Base-by-base conservation (phyloP, 2,329 filamentous ascomycete genomes). In the Pseudocercospora eumusae region DNA sequence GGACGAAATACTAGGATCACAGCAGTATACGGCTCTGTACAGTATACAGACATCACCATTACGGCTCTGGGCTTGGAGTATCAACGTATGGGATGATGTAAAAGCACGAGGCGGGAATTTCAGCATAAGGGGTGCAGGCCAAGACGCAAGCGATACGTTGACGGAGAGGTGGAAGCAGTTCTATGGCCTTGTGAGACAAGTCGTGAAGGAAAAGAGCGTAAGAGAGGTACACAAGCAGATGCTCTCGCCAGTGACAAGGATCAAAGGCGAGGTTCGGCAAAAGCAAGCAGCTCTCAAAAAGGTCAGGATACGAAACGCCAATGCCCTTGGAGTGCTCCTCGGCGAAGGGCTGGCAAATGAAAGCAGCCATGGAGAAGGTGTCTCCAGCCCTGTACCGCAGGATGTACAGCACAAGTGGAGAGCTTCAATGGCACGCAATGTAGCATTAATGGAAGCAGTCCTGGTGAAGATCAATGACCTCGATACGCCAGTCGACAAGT, bases 381-480 rank as follows among this genome's bases (percentile, higher is more conserved):
- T 75, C 23, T 68, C 67, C 3, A 71, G 66, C n/a, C 68, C 73
- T 21, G 66, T 33, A 8, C 65, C 62, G 27, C 64, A 66, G 40
- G 67, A 73, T 28, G 70, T 64, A 11, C 68, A 69, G 31, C 75
- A 82, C 21, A 80, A 84, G 63, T 89, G 86, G 86, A 95, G 92
- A 75, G 86, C 85, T 36, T 86, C 90, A 10, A 86, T 97, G 20
- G 88, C 91, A 67, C 86, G 88, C 60, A 96, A 90, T 68, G 88
- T 97, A 49, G 86, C 87, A 21, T 79, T 97, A 28, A 96, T 98
- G 84, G 91, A 96, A 70, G 90, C 89, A 70, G 88, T 98, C 20
- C 83, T 96, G 5, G 84, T 84, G 27, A 89, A 92, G 68, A 86
- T 90, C 18, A 84, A 86, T 52, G 80, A 83, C 21, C 76, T 90